phyloP scores from a whole-genome alignment of 371 early-diverging fungal species.

The Saksenaea oblongispora region DNA sequence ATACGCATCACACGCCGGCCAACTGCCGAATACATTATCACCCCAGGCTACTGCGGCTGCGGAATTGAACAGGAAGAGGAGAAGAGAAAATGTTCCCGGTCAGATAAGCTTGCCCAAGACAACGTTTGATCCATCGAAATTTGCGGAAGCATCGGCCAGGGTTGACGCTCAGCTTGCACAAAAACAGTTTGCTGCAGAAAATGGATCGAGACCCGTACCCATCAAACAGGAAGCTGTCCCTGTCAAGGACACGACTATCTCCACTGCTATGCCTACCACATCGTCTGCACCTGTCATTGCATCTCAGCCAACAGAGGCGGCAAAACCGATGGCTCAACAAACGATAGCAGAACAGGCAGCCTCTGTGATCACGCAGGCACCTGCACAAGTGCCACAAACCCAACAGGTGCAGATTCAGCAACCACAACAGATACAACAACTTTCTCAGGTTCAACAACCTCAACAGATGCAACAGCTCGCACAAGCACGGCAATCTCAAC shows the following conservation, averaged over 20 bases:
- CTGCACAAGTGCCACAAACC: constrained; percentile 11
- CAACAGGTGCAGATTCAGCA: constrained; percentile 8
- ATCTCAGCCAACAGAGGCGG: neutral
- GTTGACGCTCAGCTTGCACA: constrained; percentile 23
- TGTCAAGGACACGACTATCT: neutral
- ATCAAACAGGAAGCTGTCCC: constrained; percentile 6
- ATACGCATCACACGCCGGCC: neutral
- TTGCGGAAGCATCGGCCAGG: constrained; percentile 27
- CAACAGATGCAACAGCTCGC: neutral
- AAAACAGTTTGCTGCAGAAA: constrained; percentile 17
- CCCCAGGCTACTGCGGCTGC: constrained; percentile 30
- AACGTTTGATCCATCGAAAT: constrained; percentile 38
- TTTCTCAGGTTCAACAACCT: constrained; percentile 17
- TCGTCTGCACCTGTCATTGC: constrained; percentile 8
- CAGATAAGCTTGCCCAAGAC: constrained; percentile 43
- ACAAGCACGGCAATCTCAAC: neutral
- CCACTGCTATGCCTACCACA: constrained; percentile 5
- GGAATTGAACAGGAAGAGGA: constrained; percentile 33
- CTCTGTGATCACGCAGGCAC: neutral
- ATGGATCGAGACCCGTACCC: constrained; percentile 5
- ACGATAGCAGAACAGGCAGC: constrained; percentile 1
- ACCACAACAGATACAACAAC: constrained; percentile 13
- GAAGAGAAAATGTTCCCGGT: constrained; percentile 44
- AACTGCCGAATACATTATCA: constrained; percentile 9
- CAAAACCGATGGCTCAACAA: constrained; percentile 1